Percentiles rank a stretch among this genome's conserved stretches.
phyloP scores from a whole-genome alignment of 2,329 filamentous ascomycete species.

The Didymella segeticola region DNA sequence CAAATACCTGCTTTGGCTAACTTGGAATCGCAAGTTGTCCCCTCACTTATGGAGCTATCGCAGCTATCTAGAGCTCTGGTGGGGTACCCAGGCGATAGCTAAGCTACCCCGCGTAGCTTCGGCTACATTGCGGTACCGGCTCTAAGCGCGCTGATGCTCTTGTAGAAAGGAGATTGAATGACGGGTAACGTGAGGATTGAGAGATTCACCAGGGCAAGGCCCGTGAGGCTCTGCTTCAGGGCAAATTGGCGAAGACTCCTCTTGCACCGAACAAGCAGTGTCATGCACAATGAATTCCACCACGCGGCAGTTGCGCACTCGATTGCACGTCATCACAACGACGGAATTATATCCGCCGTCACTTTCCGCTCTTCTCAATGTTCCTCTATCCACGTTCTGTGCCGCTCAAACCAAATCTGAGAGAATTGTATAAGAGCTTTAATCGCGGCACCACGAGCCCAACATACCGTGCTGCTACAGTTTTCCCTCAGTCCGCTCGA shows the following conservation, averaged over 20 bases:
- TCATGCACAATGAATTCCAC: constrained; percentile 1
- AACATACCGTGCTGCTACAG: not conserved
- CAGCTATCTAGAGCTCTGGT: constrained; percentile 20
- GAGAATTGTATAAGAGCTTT: constrained; percentile 4
- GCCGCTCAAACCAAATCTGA: not conserved
- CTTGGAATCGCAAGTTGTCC: constrained; percentile 2
- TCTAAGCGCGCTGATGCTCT: constrained; percentile 11
- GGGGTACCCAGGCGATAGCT: constrained; percentile 31
- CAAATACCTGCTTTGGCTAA: constrained; percentile 8
- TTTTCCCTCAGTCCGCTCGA: not conserved
- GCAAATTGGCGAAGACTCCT: not conserved
- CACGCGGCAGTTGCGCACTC: constrained; percentile 15
- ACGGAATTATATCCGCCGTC: constrained; percentile 30
- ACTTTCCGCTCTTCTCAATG: constrained; percentile 17
- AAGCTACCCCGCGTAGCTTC: constrained; percentile 23
- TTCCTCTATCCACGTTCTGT: not conserved
- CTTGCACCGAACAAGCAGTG: not conserved
- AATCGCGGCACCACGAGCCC: not conserved
- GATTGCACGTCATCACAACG: not conserved
- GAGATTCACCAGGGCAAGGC: not conserved
- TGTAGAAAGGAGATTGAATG: not conserved
- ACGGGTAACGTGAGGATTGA: not conserved
- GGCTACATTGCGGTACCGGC: constrained; percentile 9
- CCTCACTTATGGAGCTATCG: constrained; percentile 3
- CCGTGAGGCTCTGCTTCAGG: not conserved